Base-by-base conservation (phyloP, 495 filamentous ascomycete species). In the Filosporella fistucella region DNA sequence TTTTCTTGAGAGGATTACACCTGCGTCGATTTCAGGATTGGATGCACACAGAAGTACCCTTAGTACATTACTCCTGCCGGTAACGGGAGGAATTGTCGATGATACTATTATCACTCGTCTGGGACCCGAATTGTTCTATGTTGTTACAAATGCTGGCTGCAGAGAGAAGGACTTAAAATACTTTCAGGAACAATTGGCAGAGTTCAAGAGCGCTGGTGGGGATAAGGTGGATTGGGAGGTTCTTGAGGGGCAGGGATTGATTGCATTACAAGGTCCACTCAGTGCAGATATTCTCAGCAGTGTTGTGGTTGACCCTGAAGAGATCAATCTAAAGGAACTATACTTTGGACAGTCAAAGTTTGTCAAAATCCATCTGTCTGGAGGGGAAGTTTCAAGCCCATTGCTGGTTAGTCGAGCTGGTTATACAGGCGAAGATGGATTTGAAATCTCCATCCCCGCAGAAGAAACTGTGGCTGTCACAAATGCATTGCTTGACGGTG, bases 371-470 rank as follows among this genome's bases (percentile, higher is more conserved):
- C 63, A 63, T 18, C 54, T 69, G 11, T 24, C 37, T 9, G 35
- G 33, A 22, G 42, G 30, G 20, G 63, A 72, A 24, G 54, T 64
- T 12, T 66, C 75, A 12, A 59, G 68, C n/a, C 73, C 74, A 0
- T 67, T 96, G 26, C 75, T 94, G 16, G 80, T 95, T 55, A 89
- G 86, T 53, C 77, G 93, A 33, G 91, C 84, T 10, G 93, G 93
- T 1, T 98, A 98, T 68, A 98, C 93, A 0, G 93, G 93, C 45
- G 93, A 98, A 69, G 93, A 98, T 62, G 93, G 93, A 21, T 98
- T 98, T 68, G 93, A 98, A 71, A 90, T 98, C 58, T 89, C 86
- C 25, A 84, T 96, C 50, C 80, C 83, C 0, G 70, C 71, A 3
- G 60, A 58, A n/a, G 71, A 81, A 40, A 75, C 78, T 0, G 72